Evolutionary conservation across 768 basidiomycete genomes (phyloP).

Genomic region (Pholiota microspora): DNA sequence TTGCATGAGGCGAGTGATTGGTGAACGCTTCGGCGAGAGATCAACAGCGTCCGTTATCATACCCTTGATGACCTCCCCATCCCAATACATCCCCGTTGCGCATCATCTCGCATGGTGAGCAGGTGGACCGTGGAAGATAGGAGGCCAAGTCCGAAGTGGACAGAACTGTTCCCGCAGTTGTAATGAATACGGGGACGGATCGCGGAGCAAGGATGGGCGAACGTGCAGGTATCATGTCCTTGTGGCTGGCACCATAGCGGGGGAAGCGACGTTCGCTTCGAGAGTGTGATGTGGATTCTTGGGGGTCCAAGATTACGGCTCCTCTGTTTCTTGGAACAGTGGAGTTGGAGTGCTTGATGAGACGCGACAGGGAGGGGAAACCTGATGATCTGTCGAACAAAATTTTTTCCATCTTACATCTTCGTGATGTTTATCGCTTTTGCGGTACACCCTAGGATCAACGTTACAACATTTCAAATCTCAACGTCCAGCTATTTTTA

Average conservation of each 20-base stretch:
- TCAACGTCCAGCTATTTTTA: too few relatives aligned
- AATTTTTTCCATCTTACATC: conserved; percentile 13
- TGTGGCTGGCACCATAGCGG: conserved; percentile 28
- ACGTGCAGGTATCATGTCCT: conserved; percentile 28
- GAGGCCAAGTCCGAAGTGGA: conserved; percentile 15
- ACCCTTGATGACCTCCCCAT: conserved; percentile 7
- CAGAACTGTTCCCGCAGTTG: conserved; percentile 27
- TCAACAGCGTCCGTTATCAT: neutral
- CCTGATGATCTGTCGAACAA: neutral
- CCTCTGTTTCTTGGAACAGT: neutral
- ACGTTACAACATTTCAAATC: too few relatives aligned
- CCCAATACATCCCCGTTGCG: conserved; percentile 11
- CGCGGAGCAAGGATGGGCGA: conserved; percentile 36
- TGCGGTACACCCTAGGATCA: too few relatives aligned
- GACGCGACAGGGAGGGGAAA: neutral
- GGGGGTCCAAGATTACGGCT: conserved; percentile 5
- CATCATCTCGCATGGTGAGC: conserved; percentile 2
- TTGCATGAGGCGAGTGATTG: conserved; percentile 31
- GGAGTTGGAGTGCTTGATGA: neutral
- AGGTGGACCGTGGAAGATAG: conserved; percentile 20
- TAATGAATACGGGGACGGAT: conserved; percentile 28
- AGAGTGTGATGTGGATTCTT: conserved; percentile 29
- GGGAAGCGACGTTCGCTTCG: conserved; percentile 40
- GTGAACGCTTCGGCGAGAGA: conserved; percentile 18
- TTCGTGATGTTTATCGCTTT: conserved; percentile 11